phyloP scores from a whole-genome alignment of 495 filamentous ascomycete genomes.

The Barbatosphaeria neglecta region DNA sequence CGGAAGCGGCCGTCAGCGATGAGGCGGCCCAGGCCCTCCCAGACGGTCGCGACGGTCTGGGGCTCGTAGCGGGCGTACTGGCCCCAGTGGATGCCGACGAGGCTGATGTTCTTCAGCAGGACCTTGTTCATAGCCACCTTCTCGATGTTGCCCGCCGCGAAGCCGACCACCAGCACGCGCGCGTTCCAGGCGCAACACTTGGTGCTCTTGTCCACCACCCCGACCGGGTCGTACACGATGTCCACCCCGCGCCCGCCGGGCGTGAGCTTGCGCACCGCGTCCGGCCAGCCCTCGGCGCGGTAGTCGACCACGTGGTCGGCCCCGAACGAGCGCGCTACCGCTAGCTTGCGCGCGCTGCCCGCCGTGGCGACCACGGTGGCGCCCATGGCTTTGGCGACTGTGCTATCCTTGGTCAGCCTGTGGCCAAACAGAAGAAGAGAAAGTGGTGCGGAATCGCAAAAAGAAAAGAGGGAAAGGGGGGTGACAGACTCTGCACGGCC shows the following conservation, averaged over 20 bases:
- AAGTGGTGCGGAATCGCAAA: background rate
- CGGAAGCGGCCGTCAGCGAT: constrained; percentile 68
- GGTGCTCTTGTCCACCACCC: constrained; percentile 68
- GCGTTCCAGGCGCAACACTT: constrained; percentile 92
- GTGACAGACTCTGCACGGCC: constrained; percentile 57
- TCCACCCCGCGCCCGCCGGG: constrained; percentile 67
- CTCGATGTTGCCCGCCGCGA: constrained; percentile 81
- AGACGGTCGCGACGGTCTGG: constrained; percentile 59
- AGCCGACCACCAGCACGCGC: constrained; percentile 76
- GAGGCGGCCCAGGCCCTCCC: constrained; percentile 69
- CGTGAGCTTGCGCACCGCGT: constrained; percentile 62
- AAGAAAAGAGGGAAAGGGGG: background rate
- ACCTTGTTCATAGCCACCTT: constrained; percentile 87
- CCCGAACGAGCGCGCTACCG: constrained; percentile 66
- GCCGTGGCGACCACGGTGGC: constrained; percentile 87
- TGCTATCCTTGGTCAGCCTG: constrained; percentile 1
- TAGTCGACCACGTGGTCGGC: constrained; percentile 81
- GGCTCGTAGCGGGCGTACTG: constrained; percentile 64
- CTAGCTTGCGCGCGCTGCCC: constrained; percentile 62
- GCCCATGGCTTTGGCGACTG: constrained; percentile 76
- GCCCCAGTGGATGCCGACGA: constrained; percentile 90
- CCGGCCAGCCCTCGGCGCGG: constrained; percentile 56
- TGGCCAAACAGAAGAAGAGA: background rate
- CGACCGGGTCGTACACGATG: constrained; percentile 85
- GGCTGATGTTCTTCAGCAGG: constrained; percentile 82